Evolutionary conservation across 1,284 basidiomycete species (phyloP).

Genomic region (Nidula niveotomentosa): DNA sequence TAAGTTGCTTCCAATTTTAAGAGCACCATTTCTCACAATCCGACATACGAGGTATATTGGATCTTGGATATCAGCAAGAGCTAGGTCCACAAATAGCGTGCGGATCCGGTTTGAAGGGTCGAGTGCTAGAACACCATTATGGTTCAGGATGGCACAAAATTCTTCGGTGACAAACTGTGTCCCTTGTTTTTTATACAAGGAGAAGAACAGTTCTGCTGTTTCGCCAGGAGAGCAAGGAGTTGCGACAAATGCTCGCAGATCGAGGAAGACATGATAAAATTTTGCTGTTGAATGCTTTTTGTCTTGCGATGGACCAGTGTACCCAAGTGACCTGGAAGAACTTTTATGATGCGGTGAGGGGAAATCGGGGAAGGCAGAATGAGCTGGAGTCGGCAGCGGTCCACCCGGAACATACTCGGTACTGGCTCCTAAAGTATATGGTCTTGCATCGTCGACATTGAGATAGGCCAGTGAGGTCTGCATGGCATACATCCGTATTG

Average conservation of each 20-base stretch:
- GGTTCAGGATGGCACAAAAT: slow-evolving; percentile 87
- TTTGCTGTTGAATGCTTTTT: slow-evolving; percentile 52
- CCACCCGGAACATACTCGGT: slow-evolving; percentile 38
- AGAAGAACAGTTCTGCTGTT: slow-evolving; percentile 92
- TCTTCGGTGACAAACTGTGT: slow-evolving; percentile 93
- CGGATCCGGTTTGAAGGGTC: slow-evolving; percentile 71
- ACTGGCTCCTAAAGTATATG: slow-evolving; percentile 31
- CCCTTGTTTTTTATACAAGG: slow-evolving; percentile 86
- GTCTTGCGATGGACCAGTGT: slow-evolving; percentile 34
- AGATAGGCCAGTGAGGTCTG: slow-evolving; percentile 84
- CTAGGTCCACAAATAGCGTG: slow-evolving; percentile 89
- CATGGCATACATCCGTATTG: slow-evolving; percentile 87
- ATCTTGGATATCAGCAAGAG: slow-evolving; percentile 82
- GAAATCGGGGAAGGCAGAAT: slow-evolving; percentile 67
- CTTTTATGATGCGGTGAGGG: slow-evolving; percentile 41
- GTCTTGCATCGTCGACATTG: slow-evolving; percentile 46
- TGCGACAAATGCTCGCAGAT: slow-evolving; percentile 90
- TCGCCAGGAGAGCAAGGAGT: slow-evolving; percentile 89
- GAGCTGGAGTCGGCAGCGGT: slow-evolving; percentile 59
- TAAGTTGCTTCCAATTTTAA: slow-evolving; percentile 70
- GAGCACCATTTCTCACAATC: slow-evolving; percentile 85
- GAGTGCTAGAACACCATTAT: slow-evolving; percentile 84
- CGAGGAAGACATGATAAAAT: slow-evolving; percentile 89
- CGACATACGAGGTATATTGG: slow-evolving; percentile 88
- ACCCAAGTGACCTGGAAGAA: slow-evolving; percentile 48